phyloP scores from a whole-genome alignment of 495 filamentous ascomycete genomes.

The Aspergillus taichungensis region DNA sequence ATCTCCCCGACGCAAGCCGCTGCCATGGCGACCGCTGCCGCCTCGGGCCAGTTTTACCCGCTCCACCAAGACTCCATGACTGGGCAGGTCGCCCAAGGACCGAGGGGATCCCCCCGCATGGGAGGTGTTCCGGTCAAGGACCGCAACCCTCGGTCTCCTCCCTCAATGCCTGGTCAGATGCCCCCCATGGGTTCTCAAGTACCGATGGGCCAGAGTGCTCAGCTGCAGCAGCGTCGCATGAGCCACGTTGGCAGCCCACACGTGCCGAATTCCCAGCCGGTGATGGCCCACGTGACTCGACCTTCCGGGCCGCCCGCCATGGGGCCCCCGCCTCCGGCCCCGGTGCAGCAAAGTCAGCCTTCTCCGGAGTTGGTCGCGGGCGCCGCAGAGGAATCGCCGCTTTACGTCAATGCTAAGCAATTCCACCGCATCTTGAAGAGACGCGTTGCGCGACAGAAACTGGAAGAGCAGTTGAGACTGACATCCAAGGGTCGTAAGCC shows the following conservation, averaged over 20 bases:
- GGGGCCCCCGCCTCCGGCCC: conserved; percentile 40
- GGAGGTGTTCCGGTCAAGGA: conserved; percentile 43
- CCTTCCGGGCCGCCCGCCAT: conserved; percentile 39
- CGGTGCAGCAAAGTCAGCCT: conserved; percentile 57
- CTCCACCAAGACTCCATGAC: conserved; percentile 43
- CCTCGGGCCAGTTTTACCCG: conserved; percentile 43
- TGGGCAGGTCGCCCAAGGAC: conserved; percentile 36
- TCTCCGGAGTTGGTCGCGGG: conserved; percentile 76
- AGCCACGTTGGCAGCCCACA: conserved; percentile 45
- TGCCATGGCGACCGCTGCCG: conserved; percentile 49
- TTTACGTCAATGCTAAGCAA: conserved; percentile 98
- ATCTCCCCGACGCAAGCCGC: conserved; percentile 46
- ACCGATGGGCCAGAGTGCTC: conserved; percentile 34
- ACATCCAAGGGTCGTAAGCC: conserved; percentile 95
- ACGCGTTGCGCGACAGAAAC: conserved; percentile 80
- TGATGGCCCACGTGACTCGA: conserved; percentile 41
- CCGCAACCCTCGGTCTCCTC: conserved; percentile 43
- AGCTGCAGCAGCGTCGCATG: conserved; percentile 41
- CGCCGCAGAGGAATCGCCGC: conserved; percentile 78
- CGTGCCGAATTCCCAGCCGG: conserved; percentile 35
- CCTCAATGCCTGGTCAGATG: conserved; percentile 42
- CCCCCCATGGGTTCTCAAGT: conserved; percentile 43
- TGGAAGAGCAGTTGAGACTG: conserved; percentile 83
- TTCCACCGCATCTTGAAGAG: conserved; percentile 96
- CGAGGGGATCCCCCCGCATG: conserved; percentile 46